Conservation (phyloP, 192 early-diverging fungal species). For the Geranomyces michiganensis region DNA sequence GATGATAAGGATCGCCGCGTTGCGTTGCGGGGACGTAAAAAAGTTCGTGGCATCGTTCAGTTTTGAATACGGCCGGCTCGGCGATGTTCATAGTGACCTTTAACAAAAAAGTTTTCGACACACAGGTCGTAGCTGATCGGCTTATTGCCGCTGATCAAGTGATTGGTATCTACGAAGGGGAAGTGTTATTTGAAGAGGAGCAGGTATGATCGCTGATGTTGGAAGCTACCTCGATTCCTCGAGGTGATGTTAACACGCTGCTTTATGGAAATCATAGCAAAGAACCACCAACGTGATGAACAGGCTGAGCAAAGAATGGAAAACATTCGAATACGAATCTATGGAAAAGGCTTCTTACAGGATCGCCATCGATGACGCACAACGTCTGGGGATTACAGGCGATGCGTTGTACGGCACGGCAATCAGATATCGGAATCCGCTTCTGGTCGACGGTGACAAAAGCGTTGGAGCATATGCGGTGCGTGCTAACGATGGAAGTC, state of each 20-base stretch:
- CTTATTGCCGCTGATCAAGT: slow-evolving; percentile 15
- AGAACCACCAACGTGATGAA: neutral
- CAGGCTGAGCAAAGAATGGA: neutral
- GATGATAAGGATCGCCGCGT: neutral
- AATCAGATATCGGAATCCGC: slow-evolving; percentile 2
- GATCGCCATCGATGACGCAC: neutral
- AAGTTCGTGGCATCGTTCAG: neutral
- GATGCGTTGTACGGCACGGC: neutral
- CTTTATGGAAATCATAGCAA: neutral
- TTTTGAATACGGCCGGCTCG: too few species aligned
- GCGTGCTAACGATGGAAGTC: neutral
- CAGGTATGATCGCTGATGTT: slow-evolving; percentile 12
- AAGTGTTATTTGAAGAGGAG: slow-evolving; percentile 19
- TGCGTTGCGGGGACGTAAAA: slow-evolving; percentile 1
- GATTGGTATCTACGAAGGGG: slow-evolving; percentile 26
- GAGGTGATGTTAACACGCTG: too few species aligned
- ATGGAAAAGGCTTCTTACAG: neutral
- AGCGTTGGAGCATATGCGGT: neutral
- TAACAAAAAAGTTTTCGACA: neutral
- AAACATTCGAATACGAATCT: neutral
- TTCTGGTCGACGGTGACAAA: slow-evolving; percentile 4
- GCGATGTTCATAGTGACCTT: too few species aligned
- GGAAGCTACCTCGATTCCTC: neutral
- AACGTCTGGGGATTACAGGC: neutral
- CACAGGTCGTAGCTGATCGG: slow-evolving; percentile 17